These are phyloP conservation scores for Naganishia vaughanmartiniae DNA, from an alignment of 768 basidiomycete species.

Conservation along the genomic window DNA sequence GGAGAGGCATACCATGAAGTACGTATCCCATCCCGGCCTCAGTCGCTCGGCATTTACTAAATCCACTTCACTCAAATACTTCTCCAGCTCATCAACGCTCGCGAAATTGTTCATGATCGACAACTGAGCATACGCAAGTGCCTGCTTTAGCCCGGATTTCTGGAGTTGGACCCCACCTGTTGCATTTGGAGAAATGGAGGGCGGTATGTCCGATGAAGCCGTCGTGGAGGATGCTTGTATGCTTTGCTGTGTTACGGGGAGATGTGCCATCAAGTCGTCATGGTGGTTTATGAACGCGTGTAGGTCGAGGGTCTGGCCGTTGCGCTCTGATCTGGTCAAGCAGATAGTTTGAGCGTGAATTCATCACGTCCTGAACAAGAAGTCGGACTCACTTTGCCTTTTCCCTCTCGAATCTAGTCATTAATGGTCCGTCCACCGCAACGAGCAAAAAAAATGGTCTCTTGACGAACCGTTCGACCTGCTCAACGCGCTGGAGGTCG, in stretches of 20 bases:
- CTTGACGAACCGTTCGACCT: constrained; percentile 70
- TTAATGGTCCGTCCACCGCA: constrained; percentile 75
- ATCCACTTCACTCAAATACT: constrained; percentile 67
- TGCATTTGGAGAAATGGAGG: constrained; percentile 1
- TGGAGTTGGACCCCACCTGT: neutral
- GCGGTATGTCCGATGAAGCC: neutral
- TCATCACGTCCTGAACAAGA: neutral
- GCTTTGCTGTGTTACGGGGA: neutral
- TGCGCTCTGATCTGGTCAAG: neutral
- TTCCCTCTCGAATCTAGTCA: constrained; percentile 65
- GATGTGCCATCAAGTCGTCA: constrained; percentile 57
- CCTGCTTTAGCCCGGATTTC: constrained; percentile 4
- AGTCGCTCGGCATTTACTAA: constrained; percentile 70
- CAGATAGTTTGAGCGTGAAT: neutral
- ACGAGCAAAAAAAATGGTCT: constrained; percentile 88
- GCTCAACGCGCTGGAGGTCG: constrained; percentile 61
- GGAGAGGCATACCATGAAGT: constrained; percentile 76
- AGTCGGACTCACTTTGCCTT: constrained; percentile 52
- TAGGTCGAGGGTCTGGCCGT: constrained; percentile 50
- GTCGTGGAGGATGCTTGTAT: constrained; percentile 23
- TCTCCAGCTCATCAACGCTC: constrained; percentile 55
- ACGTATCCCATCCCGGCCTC: constrained; percentile 88
- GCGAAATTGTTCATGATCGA: constrained; percentile 49
- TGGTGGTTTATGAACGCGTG: constrained; percentile 72
- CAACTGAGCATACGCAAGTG: constrained; percentile 42